Evolutionary conservation across 108 stramenopile genomes (phyloP).

Genomic region (Pseudonitzschia multiseries): DNA sequence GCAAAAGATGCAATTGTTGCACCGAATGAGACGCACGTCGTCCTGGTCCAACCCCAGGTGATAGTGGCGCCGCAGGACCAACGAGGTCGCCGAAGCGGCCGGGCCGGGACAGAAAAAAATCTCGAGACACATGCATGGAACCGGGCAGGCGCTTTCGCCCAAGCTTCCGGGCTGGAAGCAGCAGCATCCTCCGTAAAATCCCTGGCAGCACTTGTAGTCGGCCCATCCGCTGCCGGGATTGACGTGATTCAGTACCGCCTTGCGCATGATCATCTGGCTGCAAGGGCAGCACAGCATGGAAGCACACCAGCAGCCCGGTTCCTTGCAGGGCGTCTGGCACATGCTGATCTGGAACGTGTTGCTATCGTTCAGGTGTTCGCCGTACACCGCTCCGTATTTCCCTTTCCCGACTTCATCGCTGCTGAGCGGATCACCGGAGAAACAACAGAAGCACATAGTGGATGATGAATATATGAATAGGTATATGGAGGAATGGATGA

Average conservation of each 20-base stretch:
- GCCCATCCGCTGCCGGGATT: slow-evolving; percentile 66
- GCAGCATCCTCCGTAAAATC: slow-evolving; percentile 75
- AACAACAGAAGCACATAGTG: no score
- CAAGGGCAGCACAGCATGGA: slow-evolving; percentile 60
- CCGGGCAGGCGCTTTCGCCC: slow-evolving; percentile 63
- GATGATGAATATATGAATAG: no score
- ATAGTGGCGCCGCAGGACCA: slow-evolving; percentile 58
- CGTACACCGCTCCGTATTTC: no score
- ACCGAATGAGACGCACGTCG: slow-evolving; percentile 74
- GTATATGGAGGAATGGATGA: no score
- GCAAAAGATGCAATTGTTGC: slow-evolving; percentile 67
- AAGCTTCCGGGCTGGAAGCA: slow-evolving; percentile 55
- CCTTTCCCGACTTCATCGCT: no score
- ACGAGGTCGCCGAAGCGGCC: slow-evolving; percentile 64
- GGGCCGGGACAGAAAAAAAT: slow-evolving; percentile 61
- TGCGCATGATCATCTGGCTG: slow-evolving; percentile 62
- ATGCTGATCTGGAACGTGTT: slow-evolving; percentile 70
- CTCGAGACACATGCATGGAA: slow-evolving; percentile 74
- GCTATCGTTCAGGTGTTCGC: no score
- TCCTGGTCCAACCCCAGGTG: slow-evolving; percentile 70
- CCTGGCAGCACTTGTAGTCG: slow-evolving; percentile 74
- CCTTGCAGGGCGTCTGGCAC: slow-evolving; percentile 63
- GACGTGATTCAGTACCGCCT: slow-evolving; percentile 71
- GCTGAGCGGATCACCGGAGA: no score
- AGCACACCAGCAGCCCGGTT: slow-evolving; percentile 59